These are phyloP conservation scores for Sclerotinia sclerotiorum DNA, from an alignment of 2,329 filamentous ascomycete genomes.

Conservation along the genomic window DNA sequence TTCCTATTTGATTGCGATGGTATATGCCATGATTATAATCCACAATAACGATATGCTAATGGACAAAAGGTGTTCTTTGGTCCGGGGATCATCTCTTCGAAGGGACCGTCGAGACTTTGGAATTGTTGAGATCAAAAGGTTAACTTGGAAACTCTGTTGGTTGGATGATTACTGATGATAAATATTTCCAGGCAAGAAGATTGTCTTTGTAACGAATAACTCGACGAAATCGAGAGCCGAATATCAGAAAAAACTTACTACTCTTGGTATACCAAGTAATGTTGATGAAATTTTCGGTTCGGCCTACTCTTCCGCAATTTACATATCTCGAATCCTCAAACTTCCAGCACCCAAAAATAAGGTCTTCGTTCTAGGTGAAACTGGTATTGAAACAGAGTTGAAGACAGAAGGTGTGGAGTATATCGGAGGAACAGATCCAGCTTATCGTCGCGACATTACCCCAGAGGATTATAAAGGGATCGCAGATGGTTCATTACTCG, in stretches of 20 bases:
- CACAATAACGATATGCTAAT: slow-evolving; percentile 28
- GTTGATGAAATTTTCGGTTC: slow-evolving; percentile 91
- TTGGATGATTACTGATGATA: not conserved
- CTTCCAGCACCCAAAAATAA: slow-evolving; percentile 80
- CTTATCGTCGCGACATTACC: slow-evolving; percentile 73
- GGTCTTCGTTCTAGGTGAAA: slow-evolving; percentile 90
- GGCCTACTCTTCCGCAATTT: slow-evolving; percentile 91
- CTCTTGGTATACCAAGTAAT: slow-evolving; percentile 74
- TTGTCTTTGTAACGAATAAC: slow-evolving; percentile 98
- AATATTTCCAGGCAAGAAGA: slow-evolving; percentile 68
- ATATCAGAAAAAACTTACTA: slow-evolving; percentile 87
- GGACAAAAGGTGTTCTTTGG: slow-evolving; percentile 79
- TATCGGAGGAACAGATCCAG: slow-evolving; percentile 83
- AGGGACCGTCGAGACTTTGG: slow-evolving; percentile 79
- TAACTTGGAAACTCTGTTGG: not conserved
- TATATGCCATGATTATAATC: slow-evolving; percentile 45
- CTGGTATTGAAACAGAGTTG: slow-evolving; percentile 87
- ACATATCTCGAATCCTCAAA: slow-evolving; percentile 89
- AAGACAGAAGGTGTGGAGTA: slow-evolving; percentile 74
- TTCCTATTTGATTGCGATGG: slow-evolving; percentile 98
- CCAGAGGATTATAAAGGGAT: slow-evolving; percentile 78
- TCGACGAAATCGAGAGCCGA: slow-evolving; percentile 92
- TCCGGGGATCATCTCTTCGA: slow-evolving; percentile 89
- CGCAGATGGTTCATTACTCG: slow-evolving; percentile 72
- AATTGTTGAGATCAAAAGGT: slow-evolving; percentile 78